Evolutionary conservation across 1,284 basidiomycete genomes (phyloP).

Genomic region (Megacollybia platyphylla): DNA sequence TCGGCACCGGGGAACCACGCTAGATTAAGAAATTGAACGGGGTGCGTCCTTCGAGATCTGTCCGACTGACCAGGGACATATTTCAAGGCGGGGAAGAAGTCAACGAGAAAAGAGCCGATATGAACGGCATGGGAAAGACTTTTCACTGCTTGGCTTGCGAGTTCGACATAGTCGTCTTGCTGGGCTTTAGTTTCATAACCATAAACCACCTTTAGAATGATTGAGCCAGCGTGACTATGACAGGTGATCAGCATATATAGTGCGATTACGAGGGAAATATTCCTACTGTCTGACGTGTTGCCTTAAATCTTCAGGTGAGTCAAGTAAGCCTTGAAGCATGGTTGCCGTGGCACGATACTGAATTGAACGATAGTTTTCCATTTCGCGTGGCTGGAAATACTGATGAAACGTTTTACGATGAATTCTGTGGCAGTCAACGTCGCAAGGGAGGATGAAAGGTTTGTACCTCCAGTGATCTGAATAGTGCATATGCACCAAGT

Average conservation of each 20-base stretch:
- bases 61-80: slow-evolving; percentile 2
- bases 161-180: background rate
- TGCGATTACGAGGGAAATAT: background rate
- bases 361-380: background rate
- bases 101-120: background rate
- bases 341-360: background rate
- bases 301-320: background rate
- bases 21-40: background rate
- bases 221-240: background rate
- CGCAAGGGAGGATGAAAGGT: background rate
- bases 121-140: background rate
- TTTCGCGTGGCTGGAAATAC: slow-evolving; percentile 3
- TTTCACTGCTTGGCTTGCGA: background rate
- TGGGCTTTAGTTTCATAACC: background rate
- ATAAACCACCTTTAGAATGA: background rate
- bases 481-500: background rate
- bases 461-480: background rate
- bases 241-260: background rate
- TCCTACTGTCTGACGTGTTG: background rate
- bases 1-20: background rate
- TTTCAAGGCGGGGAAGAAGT: background rate
- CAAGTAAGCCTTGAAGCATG: background rate
- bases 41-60: background rate
- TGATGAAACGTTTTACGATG: slow-evolving; percentile 4
- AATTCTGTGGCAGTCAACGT: background rate